Evolutionary conservation across 129 eudicot species (phyloP).

Genomic region (Dittrichia graveolens): DNA sequence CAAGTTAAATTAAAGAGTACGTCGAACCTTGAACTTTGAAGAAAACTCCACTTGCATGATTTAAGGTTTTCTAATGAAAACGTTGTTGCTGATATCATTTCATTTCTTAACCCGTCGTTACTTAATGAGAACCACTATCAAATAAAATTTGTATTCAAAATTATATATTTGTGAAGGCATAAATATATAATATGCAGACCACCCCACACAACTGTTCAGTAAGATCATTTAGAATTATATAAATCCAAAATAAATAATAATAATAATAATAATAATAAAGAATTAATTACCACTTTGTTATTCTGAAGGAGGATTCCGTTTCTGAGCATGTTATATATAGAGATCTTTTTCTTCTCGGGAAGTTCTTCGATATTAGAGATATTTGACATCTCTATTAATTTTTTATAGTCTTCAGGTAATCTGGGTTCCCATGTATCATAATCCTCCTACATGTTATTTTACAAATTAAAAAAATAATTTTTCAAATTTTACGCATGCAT

Average conservation of each 20-base stretch:
- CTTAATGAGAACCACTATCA: too few species aligned
- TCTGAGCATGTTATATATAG: background rate
- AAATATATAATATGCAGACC: too few species aligned
- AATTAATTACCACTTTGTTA: background rate
- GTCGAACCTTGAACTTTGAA: background rate
- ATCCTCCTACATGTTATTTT: background rate
- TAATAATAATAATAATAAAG: too few species aligned
- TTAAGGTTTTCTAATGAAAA: too few species aligned
- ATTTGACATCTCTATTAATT: background rate
- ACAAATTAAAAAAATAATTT: background rate
- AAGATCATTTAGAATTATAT: too few species aligned
- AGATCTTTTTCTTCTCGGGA: background rate
- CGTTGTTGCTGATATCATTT: too few species aligned
- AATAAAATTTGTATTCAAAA: too few species aligned
- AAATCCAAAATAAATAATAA: too few species aligned
- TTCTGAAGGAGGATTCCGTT: constrained; percentile 2
- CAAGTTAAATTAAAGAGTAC: too few species aligned
- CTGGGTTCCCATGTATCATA: background rate
- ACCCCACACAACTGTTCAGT: too few species aligned
- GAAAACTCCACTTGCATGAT: background rate
- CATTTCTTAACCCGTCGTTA: too few species aligned
- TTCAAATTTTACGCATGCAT: background rate
- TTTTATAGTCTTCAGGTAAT: background rate
- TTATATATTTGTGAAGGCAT: too few species aligned
- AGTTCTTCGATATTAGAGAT: background rate